Evolutionary conservation across 306 rosid species (phyloP).

Genomic region (Pterocarpus santalinus): DNA sequence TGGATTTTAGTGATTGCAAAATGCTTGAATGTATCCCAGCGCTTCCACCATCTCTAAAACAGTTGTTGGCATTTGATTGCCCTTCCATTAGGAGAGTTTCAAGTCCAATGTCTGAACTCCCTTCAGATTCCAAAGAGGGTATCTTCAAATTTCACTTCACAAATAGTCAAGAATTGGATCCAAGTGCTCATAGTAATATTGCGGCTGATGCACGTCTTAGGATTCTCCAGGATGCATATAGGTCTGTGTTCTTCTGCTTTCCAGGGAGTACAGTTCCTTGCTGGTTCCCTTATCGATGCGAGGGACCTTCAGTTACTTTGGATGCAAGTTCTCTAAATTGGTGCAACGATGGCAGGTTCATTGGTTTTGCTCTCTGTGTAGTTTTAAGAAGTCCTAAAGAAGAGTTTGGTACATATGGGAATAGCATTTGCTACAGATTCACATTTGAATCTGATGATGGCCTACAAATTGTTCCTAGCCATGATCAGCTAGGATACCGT

Average conservation of each 20-base stretch:
- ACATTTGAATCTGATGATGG: background rate
- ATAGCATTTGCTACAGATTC: background rate
- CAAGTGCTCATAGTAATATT: constrained; percentile 6
- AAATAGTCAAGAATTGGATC: constrained; percentile 36
- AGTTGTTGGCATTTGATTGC: constrained; percentile 40
- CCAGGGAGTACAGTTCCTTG: constrained; percentile 47
- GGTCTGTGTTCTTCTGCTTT: constrained; percentile 31
- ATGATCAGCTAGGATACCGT: background rate
- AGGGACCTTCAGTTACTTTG: constrained; percentile 23
- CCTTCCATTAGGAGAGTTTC: constrained; percentile 28
- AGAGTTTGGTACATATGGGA: background rate
- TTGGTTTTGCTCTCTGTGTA: constrained; percentile 34
- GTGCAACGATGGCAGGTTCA: background rate
- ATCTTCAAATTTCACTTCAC: constrained; percentile 36
- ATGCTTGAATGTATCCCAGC: constrained; percentile 44
- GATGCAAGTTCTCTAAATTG: background rate
- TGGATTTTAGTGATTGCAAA: constrained; percentile 43
- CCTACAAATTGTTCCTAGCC: background rate
- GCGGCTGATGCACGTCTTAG: constrained; percentile 24
- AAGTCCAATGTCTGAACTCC: background rate
- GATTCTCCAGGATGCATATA: constrained; percentile 23
- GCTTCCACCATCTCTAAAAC: constrained; percentile 36
- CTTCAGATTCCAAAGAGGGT: background rate
- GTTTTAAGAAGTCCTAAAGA: background rate
- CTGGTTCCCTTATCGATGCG: constrained; percentile 23